Conservation (phyloP, 441 rosid genomes). For the Corymbia calophylla region DNA sequence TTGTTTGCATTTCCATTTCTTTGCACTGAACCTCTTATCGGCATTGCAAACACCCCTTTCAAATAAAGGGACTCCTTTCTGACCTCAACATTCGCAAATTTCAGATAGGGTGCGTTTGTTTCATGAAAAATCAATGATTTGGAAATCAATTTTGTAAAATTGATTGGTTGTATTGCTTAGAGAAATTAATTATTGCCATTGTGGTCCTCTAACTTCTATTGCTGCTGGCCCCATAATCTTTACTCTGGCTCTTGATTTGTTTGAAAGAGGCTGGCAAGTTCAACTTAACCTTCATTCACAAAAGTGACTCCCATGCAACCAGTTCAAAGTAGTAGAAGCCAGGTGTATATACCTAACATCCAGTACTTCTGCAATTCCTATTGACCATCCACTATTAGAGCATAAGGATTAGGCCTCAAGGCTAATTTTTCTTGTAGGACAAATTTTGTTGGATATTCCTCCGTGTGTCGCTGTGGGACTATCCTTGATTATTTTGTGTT, state of each 20-base stretch:
- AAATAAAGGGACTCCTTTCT: not conserved
- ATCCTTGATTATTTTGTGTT: not conserved
- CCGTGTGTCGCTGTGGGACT: fast-evolving
- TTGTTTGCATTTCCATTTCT: not conserved
- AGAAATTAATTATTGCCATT: not conserved
- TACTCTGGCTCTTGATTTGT: not conserved
- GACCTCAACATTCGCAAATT: not conserved
- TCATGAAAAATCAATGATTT: not conserved
- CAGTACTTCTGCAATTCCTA: not conserved
- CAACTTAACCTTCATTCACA: not conserved
- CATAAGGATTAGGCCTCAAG: not conserved
- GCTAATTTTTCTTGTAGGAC: not conserved
- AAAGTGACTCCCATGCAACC: not conserved
- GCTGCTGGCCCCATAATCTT: not conserved
- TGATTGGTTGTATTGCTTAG: not conserved
- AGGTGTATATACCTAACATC: not conserved
- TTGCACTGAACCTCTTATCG: not conserved
- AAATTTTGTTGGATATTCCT: not conserved
- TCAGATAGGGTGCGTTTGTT: not conserved
- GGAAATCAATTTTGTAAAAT: not conserved
- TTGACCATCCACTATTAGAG: not conserved
- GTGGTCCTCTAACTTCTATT: not conserved
- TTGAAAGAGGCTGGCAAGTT: not conserved
- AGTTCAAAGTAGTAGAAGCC: not conserved
- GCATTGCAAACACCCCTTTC: not conserved